Percentiles rank a stretch among this genome's conserved stretches.
phyloP scores from a whole-genome alignment of 2,329 filamentous ascomycete species.

The Curvularia spicifera region DNA sequence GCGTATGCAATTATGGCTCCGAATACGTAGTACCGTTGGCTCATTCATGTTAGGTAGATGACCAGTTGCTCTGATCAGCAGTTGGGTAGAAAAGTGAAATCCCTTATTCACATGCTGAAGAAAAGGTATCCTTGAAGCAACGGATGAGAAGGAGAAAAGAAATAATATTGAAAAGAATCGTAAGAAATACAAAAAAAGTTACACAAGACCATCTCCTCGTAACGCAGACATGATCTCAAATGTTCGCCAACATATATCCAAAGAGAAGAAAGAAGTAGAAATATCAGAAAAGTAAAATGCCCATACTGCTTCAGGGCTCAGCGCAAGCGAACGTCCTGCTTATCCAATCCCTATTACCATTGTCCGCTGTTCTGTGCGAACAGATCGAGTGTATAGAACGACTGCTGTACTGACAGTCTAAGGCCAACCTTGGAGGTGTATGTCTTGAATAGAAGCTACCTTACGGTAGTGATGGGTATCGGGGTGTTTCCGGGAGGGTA shows the following conservation, averaged over 20 bases:
- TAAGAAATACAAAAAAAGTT: conserved; percentile 27
- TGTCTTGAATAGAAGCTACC: conserved; percentile 9
- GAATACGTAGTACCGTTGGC: neutral
- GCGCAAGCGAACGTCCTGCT: conserved; percentile 27
- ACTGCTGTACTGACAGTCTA: conserved; percentile 9
- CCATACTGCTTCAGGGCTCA: conserved; percentile 1
- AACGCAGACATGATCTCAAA: neutral
- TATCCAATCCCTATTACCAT: conserved; percentile 26
- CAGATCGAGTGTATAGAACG: conserved; percentile 10
- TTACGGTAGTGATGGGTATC: conserved; percentile 8
- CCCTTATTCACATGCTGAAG: neutral
- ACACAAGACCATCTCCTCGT: conserved; percentile 6
- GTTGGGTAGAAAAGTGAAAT: neutral
- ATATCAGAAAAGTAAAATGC: conserved; percentile 6
- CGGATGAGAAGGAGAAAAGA: neutral
- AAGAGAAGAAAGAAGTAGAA: conserved; percentile 7
- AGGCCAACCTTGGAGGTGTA: conserved; percentile 2
- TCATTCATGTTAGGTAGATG: neutral
- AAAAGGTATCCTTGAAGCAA: neutral
- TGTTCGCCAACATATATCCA: conserved; percentile 6
- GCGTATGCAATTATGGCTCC: neutral
- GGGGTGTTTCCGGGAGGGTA: conserved; percentile 13
- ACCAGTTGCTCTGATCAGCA: neutral
- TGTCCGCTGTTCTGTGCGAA: conserved; percentile 19
- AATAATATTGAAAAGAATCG: conserved; percentile 26